phyloP scores from a whole-genome alignment of 2,329 filamentous ascomycete species.

The Aspergillus unguis region DNA sequence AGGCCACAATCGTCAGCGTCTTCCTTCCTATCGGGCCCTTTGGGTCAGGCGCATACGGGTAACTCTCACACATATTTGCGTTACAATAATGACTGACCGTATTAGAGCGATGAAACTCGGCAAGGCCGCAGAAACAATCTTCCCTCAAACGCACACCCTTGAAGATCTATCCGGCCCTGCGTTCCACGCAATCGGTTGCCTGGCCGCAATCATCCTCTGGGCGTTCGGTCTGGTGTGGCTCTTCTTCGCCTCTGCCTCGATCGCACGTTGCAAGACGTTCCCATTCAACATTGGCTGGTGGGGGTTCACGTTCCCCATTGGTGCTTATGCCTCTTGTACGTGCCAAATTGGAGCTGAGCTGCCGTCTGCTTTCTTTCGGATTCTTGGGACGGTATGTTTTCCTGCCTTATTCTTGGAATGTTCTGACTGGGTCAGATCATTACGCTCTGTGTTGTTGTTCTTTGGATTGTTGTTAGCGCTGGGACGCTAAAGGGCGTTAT shows the following conservation, averaged over 20 bases:
- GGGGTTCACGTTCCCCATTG: slow-evolving; percentile 59
- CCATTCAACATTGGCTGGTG: slow-evolving; percentile 64
- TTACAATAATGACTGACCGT: neutral
- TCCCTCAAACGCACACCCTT: slow-evolving; percentile 34
- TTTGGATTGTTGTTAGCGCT: slow-evolving; percentile 55
- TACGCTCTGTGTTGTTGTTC: slow-evolving; percentile 48
- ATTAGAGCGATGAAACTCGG: slow-evolving; percentile 49
- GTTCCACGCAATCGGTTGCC: slow-evolving; percentile 36
- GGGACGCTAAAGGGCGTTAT: slow-evolving; percentile 50
- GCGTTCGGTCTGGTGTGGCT: slow-evolving; percentile 41
- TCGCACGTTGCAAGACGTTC: slow-evolving; percentile 39
- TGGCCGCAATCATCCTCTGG: slow-evolving; percentile 39
- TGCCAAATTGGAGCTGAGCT: slow-evolving; percentile 49
- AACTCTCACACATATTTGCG: neutral
- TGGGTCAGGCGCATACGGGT: slow-evolving; percentile 62
- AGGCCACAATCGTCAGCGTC: slow-evolving; percentile 65
- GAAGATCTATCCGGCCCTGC: slow-evolving; percentile 28
- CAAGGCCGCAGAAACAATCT: slow-evolving; percentile 42
- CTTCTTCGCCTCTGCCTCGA: slow-evolving; percentile 38
- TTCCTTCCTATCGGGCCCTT: slow-evolving; percentile 67
- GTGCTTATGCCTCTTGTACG: slow-evolving; percentile 52
- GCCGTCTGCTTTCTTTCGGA: slow-evolving; percentile 54
- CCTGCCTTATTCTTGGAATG: neutral
- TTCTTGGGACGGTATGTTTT: slow-evolving; percentile 50
- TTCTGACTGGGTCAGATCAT: slow-evolving; percentile 39